Percentiles rank a stretch among this genome's conserved stretches.
Conservation (phyloP, 106 monocot species). For the Narthecium ossifragum region DNA sequence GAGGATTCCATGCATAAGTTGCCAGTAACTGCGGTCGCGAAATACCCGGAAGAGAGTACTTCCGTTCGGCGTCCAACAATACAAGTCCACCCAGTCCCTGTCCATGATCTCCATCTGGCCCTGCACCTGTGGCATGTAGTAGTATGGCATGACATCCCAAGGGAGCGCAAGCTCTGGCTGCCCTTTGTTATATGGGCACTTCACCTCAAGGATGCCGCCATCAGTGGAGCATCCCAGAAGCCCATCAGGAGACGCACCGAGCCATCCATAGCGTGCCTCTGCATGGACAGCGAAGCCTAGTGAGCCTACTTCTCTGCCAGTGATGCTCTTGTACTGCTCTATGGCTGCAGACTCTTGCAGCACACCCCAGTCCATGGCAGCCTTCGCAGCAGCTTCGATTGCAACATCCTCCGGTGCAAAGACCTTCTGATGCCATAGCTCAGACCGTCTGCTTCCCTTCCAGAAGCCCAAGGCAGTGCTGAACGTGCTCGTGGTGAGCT, state of each 20-base stretch:
- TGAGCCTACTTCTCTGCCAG: constrained; percentile 55
- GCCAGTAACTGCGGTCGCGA: constrained; percentile 72
- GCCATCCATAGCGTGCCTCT: constrained; percentile 57
- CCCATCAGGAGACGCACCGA: constrained; percentile 93
- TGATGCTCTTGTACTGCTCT: constrained; percentile 75
- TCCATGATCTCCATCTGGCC: constrained; percentile 99
- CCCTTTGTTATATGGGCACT: constrained; percentile 96
- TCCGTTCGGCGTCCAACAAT: constrained; percentile 93
- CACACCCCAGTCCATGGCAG: constrained; percentile 92
- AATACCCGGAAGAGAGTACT: constrained; percentile 64
- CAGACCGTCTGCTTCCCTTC: constrained; percentile 65
- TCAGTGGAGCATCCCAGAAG: constrained; percentile 39
- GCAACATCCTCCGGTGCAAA: constrained; percentile 25
- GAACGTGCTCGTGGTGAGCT: constrained; percentile 92
- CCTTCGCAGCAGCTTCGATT: constrained; percentile 35
- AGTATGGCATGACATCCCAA: constrained; percentile 76
- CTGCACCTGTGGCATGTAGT: constrained; percentile 98
- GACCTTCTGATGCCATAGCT: constrained; percentile 87
- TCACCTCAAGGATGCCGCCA: constrained; percentile 88
- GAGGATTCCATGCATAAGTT: constrained; percentile 54
- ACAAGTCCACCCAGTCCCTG: constrained; percentile 89
- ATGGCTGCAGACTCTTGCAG: constrained; percentile 55
- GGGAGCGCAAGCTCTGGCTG: constrained; percentile 81
- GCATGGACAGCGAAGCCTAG: constrained; percentile 76
- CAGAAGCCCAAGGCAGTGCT: constrained; percentile 95